phyloP scores from a whole-genome alignment of 345 rosid genomes.

The Aethionema arabicum region DNA sequence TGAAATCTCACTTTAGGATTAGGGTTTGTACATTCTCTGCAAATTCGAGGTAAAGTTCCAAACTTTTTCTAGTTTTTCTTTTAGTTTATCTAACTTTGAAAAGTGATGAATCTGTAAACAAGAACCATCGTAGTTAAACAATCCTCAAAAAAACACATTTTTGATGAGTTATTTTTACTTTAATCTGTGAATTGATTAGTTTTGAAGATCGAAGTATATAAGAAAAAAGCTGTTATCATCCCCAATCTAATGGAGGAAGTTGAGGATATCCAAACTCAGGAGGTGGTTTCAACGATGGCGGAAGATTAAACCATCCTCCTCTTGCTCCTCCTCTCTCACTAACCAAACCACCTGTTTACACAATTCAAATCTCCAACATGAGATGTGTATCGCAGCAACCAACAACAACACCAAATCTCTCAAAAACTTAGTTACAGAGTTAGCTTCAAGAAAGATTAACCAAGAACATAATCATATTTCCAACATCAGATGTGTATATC shows the following conservation, averaged over 20 bases:
- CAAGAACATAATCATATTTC: too few relatives aligned
- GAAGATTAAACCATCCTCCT: constrained; percentile 72
- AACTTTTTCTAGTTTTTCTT: neutral
- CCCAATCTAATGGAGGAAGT: constrained; percentile 76
- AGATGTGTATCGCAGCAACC: neutral
- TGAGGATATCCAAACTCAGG: constrained; percentile 71
- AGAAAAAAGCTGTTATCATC: constrained; percentile 47
- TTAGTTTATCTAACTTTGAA: neutral
- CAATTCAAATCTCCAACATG: neutral
- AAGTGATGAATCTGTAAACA: too few relatives aligned
- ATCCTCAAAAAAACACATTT: too few relatives aligned
- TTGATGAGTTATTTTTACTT: too few relatives aligned
- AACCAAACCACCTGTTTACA: constrained; percentile 41
- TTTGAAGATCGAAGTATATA: neutral
- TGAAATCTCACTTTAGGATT: neutral
- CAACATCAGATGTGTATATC: too few relatives aligned
- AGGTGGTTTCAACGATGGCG: constrained; percentile 86
- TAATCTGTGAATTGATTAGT: neutral
- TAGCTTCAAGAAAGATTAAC: neutral
- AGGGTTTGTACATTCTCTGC: neutral
- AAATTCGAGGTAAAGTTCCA: neutral
- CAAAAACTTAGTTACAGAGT: neutral
- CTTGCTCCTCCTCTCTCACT: constrained; percentile 45
- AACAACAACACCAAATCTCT: neutral
- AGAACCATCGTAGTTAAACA: too few relatives aligned